Evolutionary conservation across 1,284 basidiomycete genomes (phyloP).

Genomic region (Cryptococcus sp.): DNA sequence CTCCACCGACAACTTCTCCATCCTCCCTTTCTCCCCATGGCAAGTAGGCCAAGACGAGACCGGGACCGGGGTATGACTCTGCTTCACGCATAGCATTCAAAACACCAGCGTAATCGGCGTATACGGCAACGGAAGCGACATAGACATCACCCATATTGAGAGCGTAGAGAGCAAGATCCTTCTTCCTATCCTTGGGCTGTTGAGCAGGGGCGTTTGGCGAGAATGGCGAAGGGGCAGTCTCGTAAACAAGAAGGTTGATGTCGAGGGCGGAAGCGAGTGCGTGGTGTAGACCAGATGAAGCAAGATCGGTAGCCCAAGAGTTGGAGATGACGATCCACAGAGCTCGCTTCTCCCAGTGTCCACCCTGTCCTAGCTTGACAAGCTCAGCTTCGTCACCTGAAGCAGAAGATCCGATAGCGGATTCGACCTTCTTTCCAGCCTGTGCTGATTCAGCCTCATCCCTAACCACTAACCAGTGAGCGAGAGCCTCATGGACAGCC

Average conservation of each 20-base stretch:
- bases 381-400: slow-evolving; percentile 51
- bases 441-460: slow-evolving; percentile 58
- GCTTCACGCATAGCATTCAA: slow-evolving; percentile 90
- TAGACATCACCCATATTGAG: slow-evolving; percentile 98
- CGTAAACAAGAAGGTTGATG: slow-evolving; percentile 93
- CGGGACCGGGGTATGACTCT: slow-evolving; percentile 83
- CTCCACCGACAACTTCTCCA: slow-evolving; percentile 22
- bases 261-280: slow-evolving; percentile 84
- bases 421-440: slow-evolving; percentile 60
- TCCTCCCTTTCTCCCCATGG: slow-evolving; percentile 70
- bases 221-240: slow-evolving; percentile 72
- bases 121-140: slow-evolving; percentile 91
- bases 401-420: slow-evolving; percentile 48
- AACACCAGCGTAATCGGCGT: slow-evolving; percentile 92
- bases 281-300: slow-evolving; percentile 93
- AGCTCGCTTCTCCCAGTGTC: slow-evolving; percentile 63
- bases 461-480: slow-evolving; percentile 70
- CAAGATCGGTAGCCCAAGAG: slow-evolving; percentile 95
- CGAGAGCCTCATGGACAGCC: slow-evolving; percentile 66
- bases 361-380: slow-evolving; percentile 56
- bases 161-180: slow-evolving; percentile 92
- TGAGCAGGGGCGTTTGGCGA: slow-evolving; percentile 54
- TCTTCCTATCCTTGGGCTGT: slow-evolving; percentile 59
- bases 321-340: slow-evolving; percentile 98
- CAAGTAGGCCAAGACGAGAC: slow-evolving; percentile 89